Evolutionary conservation across 2,329 filamentous ascomycete genomes (phyloP).

Genomic region (Fusarium sp.): DNA sequence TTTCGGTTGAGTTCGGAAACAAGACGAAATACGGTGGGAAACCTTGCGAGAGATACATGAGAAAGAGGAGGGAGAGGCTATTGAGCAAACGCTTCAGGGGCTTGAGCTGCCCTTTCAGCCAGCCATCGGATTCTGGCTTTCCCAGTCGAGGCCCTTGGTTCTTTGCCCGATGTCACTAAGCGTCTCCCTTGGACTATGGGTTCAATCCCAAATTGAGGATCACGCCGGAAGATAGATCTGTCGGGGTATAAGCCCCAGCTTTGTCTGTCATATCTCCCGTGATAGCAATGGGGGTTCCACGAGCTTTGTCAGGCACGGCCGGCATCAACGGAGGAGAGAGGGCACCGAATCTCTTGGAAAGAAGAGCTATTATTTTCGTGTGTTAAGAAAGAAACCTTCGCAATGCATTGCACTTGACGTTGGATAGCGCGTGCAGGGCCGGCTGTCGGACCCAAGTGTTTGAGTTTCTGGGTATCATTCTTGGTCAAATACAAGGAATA

Average conservation of each 20-base stretch:
- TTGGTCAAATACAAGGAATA: background rate
- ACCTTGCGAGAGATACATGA: background rate
- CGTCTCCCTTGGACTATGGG: too few species aligned
- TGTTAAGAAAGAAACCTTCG: too few species aligned
- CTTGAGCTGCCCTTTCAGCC: background rate
- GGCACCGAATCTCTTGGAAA: too few species aligned
- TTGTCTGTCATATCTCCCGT: background rate
- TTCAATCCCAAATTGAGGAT: too few species aligned
- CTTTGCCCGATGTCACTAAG: conserved; percentile 33
- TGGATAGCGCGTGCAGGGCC: too few species aligned
- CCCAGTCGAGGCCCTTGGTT: conserved; percentile 43
- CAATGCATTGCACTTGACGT: too few species aligned
- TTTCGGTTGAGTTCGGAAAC: background rate
- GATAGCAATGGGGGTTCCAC: background rate
- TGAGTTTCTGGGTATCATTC: background rate
- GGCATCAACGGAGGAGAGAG: too few species aligned
- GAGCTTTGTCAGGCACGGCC: too few species aligned
- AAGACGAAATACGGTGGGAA: background rate
- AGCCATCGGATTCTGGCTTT: background rate
- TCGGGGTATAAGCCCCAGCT: background rate
- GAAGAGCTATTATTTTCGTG: too few species aligned
- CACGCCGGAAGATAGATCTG: background rate
- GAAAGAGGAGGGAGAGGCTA: too few species aligned
- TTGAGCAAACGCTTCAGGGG: background rate
- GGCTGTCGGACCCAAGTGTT: too few species aligned